Base-by-base conservation (phyloP, 83 land plant genomes). In the Picea abies region DNA sequence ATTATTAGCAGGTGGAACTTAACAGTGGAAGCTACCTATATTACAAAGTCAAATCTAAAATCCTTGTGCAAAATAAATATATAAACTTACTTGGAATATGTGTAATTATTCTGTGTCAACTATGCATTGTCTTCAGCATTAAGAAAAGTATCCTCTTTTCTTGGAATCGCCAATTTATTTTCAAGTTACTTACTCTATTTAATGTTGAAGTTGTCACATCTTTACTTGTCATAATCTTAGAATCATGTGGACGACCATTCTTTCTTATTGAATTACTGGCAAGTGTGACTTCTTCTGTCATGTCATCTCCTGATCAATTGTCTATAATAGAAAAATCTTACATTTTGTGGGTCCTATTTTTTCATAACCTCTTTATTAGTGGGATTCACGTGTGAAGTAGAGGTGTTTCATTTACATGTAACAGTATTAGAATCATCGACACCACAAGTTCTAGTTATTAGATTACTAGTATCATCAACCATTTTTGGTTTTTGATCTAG, bases 321-420 rank as follows among this genome's bases (percentile, higher is more conserved):
- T 75, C 10, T 29, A 37, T 44, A 44, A 7, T 9, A 44, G 49
- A 60, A 79, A 79, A 60, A 20, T 61, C 14, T 19, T 79, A 12
- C 60, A 79, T 62, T 79, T 25, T 79, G 5, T 79, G 80, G 32
- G 80, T 60, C 60, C 1, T 52, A 2, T 78, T 60, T 60, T 78
- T 60, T 41, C 47, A 41, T 12, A 16, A 29, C 39, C 39, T 32
- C 80, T 61, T 61, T 60, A 58, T 12, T 3, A 32, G n/a, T 25
- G 63, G 37, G 20, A 15, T 79, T 60, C 15, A 32, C 39, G 5
- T 26, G 52, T 78, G 52, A 52, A 72, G 5, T 22, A 72, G 52
- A 41, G 76, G 52, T n/a, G 39, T 78, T 78, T 61, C 60, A 62
- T 60, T 79, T 52, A 78, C 32, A 52, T 19, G 14, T 60, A 44